Conservation (phyloP, 148 eudicot species). For the Amaranthus hypochondriacus region DNA sequence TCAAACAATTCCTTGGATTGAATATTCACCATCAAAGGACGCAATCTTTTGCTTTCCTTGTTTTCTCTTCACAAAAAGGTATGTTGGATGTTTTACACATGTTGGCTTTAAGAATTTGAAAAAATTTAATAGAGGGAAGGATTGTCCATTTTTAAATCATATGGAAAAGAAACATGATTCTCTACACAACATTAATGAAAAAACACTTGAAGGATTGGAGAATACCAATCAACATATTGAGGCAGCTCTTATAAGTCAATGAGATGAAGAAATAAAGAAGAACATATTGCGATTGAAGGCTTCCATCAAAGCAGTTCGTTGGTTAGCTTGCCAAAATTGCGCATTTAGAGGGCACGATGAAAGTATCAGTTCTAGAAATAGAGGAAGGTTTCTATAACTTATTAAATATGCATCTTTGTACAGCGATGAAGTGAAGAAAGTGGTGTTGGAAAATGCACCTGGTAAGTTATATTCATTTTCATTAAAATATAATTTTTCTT, state of each 20-base stretch:
- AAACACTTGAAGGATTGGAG: too few relatives aligned
- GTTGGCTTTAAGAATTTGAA: background rate
- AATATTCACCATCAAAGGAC: background rate
- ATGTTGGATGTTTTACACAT: background rate
- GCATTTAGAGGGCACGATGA: background rate
- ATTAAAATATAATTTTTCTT: background rate
- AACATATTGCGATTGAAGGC: background rate
- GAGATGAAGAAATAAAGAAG: too few relatives aligned
- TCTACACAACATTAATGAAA: too few relatives aligned
- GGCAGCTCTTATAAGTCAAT: too few relatives aligned
- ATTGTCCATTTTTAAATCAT: background rate
- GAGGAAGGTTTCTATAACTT: background rate
- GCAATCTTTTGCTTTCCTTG: background rate
- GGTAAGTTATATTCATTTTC: background rate
- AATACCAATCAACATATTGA: too few relatives aligned
- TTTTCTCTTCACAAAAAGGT: background rate
- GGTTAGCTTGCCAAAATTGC: background rate
- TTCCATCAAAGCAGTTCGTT: background rate
- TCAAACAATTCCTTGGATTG: background rate
- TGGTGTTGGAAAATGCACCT: background rate
- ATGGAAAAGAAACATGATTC: background rate
- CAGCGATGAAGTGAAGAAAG: background rate
- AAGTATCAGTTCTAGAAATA: background rate
- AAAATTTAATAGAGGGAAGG: background rate
- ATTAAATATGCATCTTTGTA: background rate